Evolutionary conservation across 305 asterid genomes (phyloP).

Genomic region (Ilex paraguariensis): DNA sequence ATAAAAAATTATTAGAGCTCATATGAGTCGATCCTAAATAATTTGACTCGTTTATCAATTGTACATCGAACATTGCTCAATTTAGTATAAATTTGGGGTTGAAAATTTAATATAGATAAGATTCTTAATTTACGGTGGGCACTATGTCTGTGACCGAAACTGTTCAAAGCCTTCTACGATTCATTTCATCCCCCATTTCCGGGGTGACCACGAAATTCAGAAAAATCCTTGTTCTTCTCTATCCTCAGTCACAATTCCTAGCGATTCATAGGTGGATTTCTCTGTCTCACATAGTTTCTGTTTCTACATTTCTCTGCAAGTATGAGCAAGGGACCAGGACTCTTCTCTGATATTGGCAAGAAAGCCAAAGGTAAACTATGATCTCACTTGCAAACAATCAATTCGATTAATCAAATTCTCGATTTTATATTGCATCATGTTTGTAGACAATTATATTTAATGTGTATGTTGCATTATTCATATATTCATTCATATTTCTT

Average conservation of each 20-base stretch:
- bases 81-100: too few relatives aligned
- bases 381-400: not conserved
- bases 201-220: not conserved
- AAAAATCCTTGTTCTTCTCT: not conserved
- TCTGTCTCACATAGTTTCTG: not conserved
- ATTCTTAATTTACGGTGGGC: not conserved
- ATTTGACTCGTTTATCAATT: too few relatives aligned
- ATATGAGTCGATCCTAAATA: too few relatives aligned
- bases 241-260: not conserved
- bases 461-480: too few relatives aligned
- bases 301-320: conserved; percentile 11
- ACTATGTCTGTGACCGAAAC: not conserved
- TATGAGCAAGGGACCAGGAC: conserved; percentile 95
- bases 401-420: not conserved
- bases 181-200: not conserved
- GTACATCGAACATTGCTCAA: too few relatives aligned
- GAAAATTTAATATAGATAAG: too few relatives aligned
- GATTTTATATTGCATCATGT: not conserved
- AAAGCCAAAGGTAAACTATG: conserved; percentile 65
- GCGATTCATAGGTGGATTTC: not conserved
- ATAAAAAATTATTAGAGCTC: too few relatives aligned
- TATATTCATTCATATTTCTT: too few relatives aligned
- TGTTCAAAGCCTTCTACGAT: not conserved
- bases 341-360: conserved; percentile 91
- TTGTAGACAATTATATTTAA: too few relatives aligned